A percentile compares a stretch with the other conserved stretches of the same genome.
Conservation (phyloP, 2,329 filamentous ascomycete genomes). For the Cladophialophora bantiana region DNA sequence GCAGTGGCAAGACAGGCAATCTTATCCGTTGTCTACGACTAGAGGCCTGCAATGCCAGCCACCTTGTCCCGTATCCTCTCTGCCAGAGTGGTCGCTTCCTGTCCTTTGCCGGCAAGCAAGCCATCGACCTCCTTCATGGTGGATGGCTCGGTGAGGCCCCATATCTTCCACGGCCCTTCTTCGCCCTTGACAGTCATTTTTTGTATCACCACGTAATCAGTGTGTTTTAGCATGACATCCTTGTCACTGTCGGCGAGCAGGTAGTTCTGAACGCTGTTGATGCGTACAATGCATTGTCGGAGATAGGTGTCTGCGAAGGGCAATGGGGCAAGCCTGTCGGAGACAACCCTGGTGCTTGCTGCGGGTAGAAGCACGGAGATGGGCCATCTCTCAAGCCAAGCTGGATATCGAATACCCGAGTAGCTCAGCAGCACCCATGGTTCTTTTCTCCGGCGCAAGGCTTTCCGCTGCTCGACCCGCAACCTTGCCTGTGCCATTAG, state of each 20-base stretch:
- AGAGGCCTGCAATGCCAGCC: slow-evolving; percentile 2
- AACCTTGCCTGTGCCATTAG: slow-evolving; percentile 46
- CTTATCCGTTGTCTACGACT: neutral
- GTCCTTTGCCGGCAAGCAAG: slow-evolving; percentile 24
- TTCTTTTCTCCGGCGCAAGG: slow-evolving; percentile 8
- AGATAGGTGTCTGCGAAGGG: slow-evolving; percentile 50
- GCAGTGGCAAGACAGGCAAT: neutral
- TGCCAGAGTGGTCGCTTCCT: slow-evolving; percentile 1
- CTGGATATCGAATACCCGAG: slow-evolving; percentile 46
- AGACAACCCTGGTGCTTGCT: slow-evolving; percentile 47
- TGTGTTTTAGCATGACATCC: slow-evolving; percentile 24
- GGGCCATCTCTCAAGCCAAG: slow-evolving; percentile 39
- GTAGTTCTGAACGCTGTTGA: slow-evolving; percentile 49
- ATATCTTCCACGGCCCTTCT: slow-evolving; percentile 57
- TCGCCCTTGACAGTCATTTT: slow-evolving; percentile 51
- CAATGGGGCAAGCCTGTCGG: slow-evolving; percentile 52
- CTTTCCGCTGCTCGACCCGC: slow-evolving; percentile 47
- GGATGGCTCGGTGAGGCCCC: slow-evolving; percentile 48
- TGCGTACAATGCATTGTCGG: slow-evolving; percentile 50
- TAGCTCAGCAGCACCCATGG: slow-evolving; percentile 30
- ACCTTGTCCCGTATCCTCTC: slow-evolving; percentile 21
- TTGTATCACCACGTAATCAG: slow-evolving; percentile 61
- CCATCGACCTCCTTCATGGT: slow-evolving; percentile 32
- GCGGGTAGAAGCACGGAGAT: slow-evolving; percentile 46
- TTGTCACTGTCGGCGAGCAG: slow-evolving; percentile 34